phyloP scores from a whole-genome alignment of 2,329 filamentous ascomycete species.

The Daldinia eschscholtzii region DNA sequence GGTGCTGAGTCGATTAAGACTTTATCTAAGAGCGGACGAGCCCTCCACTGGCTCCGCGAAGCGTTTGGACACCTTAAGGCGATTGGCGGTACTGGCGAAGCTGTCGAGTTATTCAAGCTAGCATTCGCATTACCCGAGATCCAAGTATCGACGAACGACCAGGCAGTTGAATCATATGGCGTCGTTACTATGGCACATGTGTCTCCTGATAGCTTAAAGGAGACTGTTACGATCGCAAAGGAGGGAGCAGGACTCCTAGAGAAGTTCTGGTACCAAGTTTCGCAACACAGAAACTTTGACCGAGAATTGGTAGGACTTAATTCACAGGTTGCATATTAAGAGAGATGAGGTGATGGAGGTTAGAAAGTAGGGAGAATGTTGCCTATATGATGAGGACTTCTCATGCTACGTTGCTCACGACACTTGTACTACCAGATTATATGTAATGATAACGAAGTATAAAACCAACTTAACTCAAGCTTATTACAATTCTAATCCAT shows the following conservation, averaged over 20 bases:
- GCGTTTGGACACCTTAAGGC: slow-evolving; percentile 86
- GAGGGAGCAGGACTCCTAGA: slow-evolving; percentile 77
- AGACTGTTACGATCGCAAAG: slow-evolving; percentile 73
- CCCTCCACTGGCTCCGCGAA: slow-evolving; percentile 81
- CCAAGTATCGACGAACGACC: slow-evolving; percentile 57
- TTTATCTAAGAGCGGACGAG: slow-evolving; percentile 77
- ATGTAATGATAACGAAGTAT: not conserved
- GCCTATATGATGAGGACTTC: not conserved
- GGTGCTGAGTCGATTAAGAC: slow-evolving; percentile 73
- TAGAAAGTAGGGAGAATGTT: not conserved
- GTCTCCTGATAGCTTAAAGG: slow-evolving; percentile 69
- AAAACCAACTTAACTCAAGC: not conserved
- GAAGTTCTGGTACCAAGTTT: slow-evolving; percentile 76
- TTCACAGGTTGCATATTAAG: slow-evolving; percentile 74
- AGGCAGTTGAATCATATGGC: slow-evolving; percentile 77
- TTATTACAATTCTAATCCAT: not conserved
- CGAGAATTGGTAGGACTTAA: slow-evolving; percentile 79
- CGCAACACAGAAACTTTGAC: slow-evolving; percentile 79
- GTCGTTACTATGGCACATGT: slow-evolving; percentile 75
- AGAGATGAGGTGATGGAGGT: not conserved
- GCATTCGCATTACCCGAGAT: slow-evolving; percentile 61
- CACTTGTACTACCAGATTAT: not conserved
- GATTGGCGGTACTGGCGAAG: slow-evolving; percentile 81
- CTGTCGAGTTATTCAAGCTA: slow-evolving; percentile 69
- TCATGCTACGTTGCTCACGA: not conserved